Percentiles rank a stretch among this genome's conserved stretches.
phyloP scores from a whole-genome alignment of 2,329 filamentous ascomycete genomes.

The Whalleya microplaca region DNA sequence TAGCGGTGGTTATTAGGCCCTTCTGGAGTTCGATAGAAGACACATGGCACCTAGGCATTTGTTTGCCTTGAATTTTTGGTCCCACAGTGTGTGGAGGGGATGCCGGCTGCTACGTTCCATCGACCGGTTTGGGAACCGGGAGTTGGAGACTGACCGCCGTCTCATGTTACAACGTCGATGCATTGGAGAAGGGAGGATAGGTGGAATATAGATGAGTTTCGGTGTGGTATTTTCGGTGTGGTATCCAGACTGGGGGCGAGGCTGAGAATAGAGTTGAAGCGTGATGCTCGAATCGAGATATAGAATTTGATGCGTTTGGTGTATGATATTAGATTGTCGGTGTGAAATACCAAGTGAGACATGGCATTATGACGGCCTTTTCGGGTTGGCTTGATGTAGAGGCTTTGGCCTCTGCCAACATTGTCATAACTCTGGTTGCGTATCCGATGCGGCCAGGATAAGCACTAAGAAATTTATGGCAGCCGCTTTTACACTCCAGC shows the following conservation, averaged over 20 bases:
- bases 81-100: slow-evolving; percentile 25
- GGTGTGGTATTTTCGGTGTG: background rate
- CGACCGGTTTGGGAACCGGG: background rate
- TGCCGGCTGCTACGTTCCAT: slow-evolving; percentile 11
- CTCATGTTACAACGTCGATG: background rate
- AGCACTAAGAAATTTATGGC: too few relatives aligned
- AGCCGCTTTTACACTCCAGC: too few relatives aligned
- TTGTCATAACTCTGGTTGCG: too few relatives aligned
- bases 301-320: too few relatives aligned
- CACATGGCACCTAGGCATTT: slow-evolving; percentile 13
- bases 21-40: background rate
- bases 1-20: slow-evolving; percentile 6
- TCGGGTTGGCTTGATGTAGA: too few relatives aligned
- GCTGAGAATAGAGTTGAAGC: background rate
- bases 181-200: background rate
- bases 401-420: too few relatives aligned
- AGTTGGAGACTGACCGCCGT: background rate
- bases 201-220: background rate
- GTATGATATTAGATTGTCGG: too few relatives aligned
- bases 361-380: too few relatives aligned
- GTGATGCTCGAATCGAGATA: too few relatives aligned
- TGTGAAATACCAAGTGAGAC: too few relatives aligned
- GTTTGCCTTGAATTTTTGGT: slow-evolving; percentile 23
- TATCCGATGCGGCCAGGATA: too few relatives aligned
- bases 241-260: background rate